Base-by-base conservation (phyloP, 2,329 filamentous ascomycete genomes). In the Exophiala sp. region DNA sequence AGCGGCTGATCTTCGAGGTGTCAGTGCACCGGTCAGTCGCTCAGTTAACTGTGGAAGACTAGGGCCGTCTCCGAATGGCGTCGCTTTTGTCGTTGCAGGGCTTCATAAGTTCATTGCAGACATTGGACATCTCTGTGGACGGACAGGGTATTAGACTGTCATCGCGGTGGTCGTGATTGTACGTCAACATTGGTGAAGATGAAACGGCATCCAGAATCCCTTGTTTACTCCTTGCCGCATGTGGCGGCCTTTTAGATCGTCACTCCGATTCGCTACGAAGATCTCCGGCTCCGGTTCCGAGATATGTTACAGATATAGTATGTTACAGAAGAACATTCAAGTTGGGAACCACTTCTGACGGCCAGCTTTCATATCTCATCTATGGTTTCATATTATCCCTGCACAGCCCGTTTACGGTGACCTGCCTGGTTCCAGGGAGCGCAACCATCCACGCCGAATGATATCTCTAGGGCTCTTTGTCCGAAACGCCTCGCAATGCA, bases 151-250 rank as follows among this genome's bases (percentile, higher is more conserved):
- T 19, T 11, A 11, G 2, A 7, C 34, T 37, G 14, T 37, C 34
- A 11, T 37, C 34, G 34, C 6, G 14, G 24, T 41, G 38, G 7
- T 41, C 38, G 13, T 39, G 37, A 34, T n/a, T 34, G 30, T 16
- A 9, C 6, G 30, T 37, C 11, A 19, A 37, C 30, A 10, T 18
- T 29, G 6, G 23, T 29, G 43, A 43, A 51, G 40, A 42, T 45
- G 52, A 54, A 54, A 54, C 47, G 38, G 37, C 38, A 29, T 11
- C 35, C 21, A 13, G 24, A 21, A 13, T 22, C 21, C 18, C 14
- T 22, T 53, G 50, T 53, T 53, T 49, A 53, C 46, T 49, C 27
- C 35, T 32, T 44, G 23, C 47, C 41, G 40, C 41, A 45, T 40
- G 34, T 30, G 41, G 47, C 41, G 30, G 39, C 39, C 13, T 43